phyloP scores from a whole-genome alignment of 2,329 filamentous ascomycete genomes.

The Calonectria honghensis region DNA sequence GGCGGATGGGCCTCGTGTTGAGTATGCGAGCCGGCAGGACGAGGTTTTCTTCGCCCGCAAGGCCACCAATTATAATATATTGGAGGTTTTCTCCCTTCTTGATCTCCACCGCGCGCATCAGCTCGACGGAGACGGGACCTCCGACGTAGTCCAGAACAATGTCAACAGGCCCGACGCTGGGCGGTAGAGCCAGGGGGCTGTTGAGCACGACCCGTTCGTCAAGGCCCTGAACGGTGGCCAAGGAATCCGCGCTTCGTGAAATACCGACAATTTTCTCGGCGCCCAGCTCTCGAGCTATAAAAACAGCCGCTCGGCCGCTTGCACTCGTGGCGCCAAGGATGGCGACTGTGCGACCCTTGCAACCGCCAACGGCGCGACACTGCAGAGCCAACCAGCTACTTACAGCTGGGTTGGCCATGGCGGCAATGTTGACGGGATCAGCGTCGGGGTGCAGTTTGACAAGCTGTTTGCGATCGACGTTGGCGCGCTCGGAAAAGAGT shows the following conservation, averaged over 20 bases:
- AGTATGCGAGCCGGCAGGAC: constrained; percentile 28
- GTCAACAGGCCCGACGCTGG: constrained; percentile 36
- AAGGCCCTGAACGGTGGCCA: constrained; percentile 29
- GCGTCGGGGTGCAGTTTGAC: constrained; percentile 29
- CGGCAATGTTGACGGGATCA: constrained; percentile 37
- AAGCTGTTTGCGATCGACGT: constrained; percentile 30
- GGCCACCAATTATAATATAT: constrained; percentile 37
- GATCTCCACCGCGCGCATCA: constrained; percentile 34
- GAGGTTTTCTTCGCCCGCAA: constrained; percentile 35
- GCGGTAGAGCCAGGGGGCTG: constrained; percentile 20
- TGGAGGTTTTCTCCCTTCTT: constrained; percentile 33
- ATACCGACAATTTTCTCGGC: constrained; percentile 34
- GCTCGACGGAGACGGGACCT: constrained; percentile 29
- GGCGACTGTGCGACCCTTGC: constrained; percentile 31
- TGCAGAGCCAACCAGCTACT: constrained; percentile 41
- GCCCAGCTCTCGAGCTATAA: constrained; percentile 31
- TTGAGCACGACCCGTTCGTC: constrained; percentile 36
- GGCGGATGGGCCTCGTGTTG: constrained; percentile 35
- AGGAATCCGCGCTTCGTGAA: constrained; percentile 27
- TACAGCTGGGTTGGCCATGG: constrained; percentile 33
- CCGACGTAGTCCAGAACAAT: constrained; percentile 42
- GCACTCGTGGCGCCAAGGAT: constrained; percentile 42
- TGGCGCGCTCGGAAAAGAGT: constrained; percentile 35
- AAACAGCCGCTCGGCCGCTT: constrained; percentile 33
- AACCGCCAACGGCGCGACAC: constrained; percentile 27